These are phyloP conservation scores for Phyllosticta capitalensis DNA, from an alignment of 2,329 filamentous ascomycete genomes.

Conservation along the genomic window DNA sequence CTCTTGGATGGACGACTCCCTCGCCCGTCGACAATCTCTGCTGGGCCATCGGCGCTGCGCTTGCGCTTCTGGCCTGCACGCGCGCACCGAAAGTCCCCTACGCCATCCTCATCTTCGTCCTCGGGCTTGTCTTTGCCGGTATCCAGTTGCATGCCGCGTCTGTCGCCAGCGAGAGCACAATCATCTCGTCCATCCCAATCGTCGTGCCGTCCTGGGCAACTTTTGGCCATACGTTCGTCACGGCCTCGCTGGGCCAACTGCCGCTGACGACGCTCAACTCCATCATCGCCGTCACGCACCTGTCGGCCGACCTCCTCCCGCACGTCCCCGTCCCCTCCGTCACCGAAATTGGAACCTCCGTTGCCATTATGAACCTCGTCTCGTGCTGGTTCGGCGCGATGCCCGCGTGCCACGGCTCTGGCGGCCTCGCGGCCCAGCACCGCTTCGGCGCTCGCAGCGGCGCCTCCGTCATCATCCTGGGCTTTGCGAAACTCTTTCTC, in stretches of 20 bases:
- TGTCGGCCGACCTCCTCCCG: conserved; percentile 70
- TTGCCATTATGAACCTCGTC: conserved; percentile 72
- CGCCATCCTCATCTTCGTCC: conserved; percentile 60
- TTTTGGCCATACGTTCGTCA: conserved; percentile 48
- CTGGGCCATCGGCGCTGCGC: conserved; percentile 66
- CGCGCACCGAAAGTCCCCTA: conserved; percentile 62
- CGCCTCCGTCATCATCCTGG: conserved; percentile 71
- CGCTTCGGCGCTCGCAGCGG: conserved; percentile 87
- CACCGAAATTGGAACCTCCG: conserved; percentile 70
- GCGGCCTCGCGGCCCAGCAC: conserved; percentile 82
- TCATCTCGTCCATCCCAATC: conserved; percentile 33
- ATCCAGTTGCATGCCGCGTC: conserved; percentile 21
- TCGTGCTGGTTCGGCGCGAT: conserved; percentile 90
- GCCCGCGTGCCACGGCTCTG: conserved; percentile 90
- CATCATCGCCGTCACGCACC: conserved; percentile 73
- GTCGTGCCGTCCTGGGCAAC: conserved; percentile 35
- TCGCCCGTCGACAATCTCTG: conserved; percentile 66
- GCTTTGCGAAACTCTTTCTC: conserved; percentile 62
- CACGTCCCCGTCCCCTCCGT: conserved; percentile 46
- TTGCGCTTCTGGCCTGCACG: conserved; percentile 60
- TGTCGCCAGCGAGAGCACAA: conserved; percentile 8
- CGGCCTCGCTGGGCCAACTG: conserved; percentile 73
- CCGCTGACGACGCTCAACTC: conserved; percentile 90
- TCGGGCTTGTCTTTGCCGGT: conserved; percentile 59
- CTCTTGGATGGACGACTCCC: conserved; percentile 58